phyloP scores from a whole-genome alignment of 495 filamentous ascomycete genomes.

The Talaromyces wortmannii region DNA sequence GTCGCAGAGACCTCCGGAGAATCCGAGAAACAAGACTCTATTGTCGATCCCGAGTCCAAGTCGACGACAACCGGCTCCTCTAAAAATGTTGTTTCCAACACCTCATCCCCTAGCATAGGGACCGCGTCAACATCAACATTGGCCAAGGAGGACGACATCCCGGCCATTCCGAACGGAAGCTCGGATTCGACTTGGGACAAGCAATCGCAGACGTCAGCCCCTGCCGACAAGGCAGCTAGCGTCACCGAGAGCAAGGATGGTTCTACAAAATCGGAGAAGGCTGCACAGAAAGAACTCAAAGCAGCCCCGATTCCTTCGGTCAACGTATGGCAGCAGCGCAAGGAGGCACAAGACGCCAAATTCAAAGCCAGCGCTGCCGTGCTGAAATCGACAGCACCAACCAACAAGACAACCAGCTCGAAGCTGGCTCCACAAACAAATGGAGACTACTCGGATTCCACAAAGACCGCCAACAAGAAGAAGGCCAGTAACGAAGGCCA shows the following conservation, averaged over 20 bases:
- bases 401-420: constrained; percentile 19
- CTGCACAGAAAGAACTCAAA: constrained; percentile 57
- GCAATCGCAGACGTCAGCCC: constrained; percentile 50
- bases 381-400: constrained; percentile 13
- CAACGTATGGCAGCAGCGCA: constrained; percentile 79
- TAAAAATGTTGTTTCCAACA: constrained; percentile 42
- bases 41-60: constrained; percentile 24
- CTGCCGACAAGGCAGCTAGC: constrained; percentile 18
- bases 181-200: constrained; percentile 62
- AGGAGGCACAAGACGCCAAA: constrained; percentile 62
- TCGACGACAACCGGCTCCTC: constrained; percentile 17
- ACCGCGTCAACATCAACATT: constrained; percentile 57
- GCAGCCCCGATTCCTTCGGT: constrained; percentile 76
- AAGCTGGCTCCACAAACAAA: constrained; percentile 26
- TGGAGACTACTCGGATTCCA: constrained; percentile 26
- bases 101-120: constrained; percentile 63
- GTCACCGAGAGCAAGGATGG: constrained; percentile 37
- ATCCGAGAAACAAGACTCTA: constrained; percentile 17
- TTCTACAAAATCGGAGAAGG: constrained; percentile 26
- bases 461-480: constrained; percentile 44
- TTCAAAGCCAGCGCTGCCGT: constrained; percentile 40
- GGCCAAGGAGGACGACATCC: constrained; percentile 65
- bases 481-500: constrained; percentile 18
- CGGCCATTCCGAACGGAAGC: constrained; percentile 56
- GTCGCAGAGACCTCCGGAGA: constrained; percentile 17